phyloP scores from a whole-genome alignment of 768 basidiomycete species.

The Russula ochroleuca region DNA sequence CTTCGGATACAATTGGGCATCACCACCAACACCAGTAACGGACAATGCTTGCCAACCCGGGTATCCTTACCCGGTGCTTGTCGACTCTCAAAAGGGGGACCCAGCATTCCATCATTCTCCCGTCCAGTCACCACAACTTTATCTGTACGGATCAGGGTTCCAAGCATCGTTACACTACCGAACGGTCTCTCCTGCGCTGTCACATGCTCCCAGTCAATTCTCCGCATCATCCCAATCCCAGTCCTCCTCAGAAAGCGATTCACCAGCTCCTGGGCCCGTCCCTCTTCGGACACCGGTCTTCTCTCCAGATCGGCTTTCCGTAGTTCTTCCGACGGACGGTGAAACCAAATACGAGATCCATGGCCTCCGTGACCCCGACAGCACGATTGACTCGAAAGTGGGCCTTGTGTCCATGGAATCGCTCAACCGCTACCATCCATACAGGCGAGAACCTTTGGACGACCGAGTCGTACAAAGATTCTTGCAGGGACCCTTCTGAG shows the following conservation, averaged over 20 bases:
- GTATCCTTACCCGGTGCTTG: constrained; percentile 15
- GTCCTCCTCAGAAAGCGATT: constrained; percentile 24
- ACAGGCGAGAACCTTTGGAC: constrained; percentile 57
- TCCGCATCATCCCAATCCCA: constrained; percentile 25
- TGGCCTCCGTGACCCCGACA: constrained; percentile 10
- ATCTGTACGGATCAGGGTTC: constrained; percentile 12
- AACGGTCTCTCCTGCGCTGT: constrained; percentile 21
- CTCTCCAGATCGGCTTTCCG: constrained; percentile 14
- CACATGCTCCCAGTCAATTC: constrained; percentile 22
- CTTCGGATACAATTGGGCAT: constrained; percentile 18
- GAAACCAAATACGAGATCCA: constrained; percentile 20
- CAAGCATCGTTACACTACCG: constrained; percentile 14
- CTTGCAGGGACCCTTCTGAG: constrained; percentile 8
- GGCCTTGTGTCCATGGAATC: constrained; percentile 57
- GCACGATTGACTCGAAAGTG: constrained; percentile 29
- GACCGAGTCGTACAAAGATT: constrained; percentile 47
- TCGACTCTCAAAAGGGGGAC: constrained; percentile 17
- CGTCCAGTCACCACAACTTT: constrained; percentile 14
- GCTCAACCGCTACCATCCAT: constrained; percentile 51
- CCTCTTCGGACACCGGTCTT: constrained; percentile 21
- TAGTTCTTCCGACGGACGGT: constrained; percentile 12
- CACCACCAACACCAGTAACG: background rate
- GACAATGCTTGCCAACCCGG: constrained; percentile 17
- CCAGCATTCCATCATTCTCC: constrained; percentile 15
- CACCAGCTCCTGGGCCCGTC: constrained; percentile 19